A percentile compares a stretch with the other conserved stretches of the same genome.
phyloP scores from a whole-genome alignment of 768 basidiomycete species.

The Dentipellis fragilis region DNA sequence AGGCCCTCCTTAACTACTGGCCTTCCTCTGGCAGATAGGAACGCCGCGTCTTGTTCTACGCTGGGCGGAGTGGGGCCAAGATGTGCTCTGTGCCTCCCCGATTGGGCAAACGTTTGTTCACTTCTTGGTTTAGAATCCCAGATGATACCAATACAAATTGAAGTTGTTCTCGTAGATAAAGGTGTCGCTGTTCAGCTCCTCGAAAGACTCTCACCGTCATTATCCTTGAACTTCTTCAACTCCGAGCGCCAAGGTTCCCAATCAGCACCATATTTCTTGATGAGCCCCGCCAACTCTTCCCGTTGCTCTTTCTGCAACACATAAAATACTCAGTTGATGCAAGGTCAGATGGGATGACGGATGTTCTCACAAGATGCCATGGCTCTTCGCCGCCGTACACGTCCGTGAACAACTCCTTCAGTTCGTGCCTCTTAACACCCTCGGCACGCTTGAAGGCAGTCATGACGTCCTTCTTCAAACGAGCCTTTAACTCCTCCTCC shows the following conservation, averaged over 20 bases:
- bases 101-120: too few species aligned
- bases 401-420: slow-evolving; percentile 80
- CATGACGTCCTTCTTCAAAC: slow-evolving; percentile 67
- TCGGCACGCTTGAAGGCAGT: slow-evolving; percentile 73
- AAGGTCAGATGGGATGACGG: slow-evolving; percentile 9
- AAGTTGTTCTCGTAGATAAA: too few species aligned
- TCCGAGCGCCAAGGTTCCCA: slow-evolving; percentile 86
- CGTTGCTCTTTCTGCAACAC: slow-evolving; percentile 66
- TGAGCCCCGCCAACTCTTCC: slow-evolving; percentile 58
- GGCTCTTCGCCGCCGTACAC: slow-evolving; percentile 81
- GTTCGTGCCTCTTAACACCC: slow-evolving; percentile 49
- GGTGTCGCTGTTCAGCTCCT: not conserved
- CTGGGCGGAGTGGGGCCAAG: too few species aligned
- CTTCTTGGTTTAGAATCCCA: too few species aligned
- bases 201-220: slow-evolving; percentile 33
- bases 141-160: too few species aligned
- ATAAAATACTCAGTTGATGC: slow-evolving; percentile 4
- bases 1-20: too few species aligned
- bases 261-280: slow-evolving; percentile 77
- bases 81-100: too few species aligned
- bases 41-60: too few species aligned
- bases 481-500: slow-evolving; percentile 61
- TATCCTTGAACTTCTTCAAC: slow-evolving; percentile 63
- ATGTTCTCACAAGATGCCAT: slow-evolving; percentile 62
- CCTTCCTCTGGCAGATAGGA: too few species aligned